These are phyloP conservation scores for Erodium trifolium DNA, from an alignment of 441 rosid genomes.

Conservation along the genomic window DNA sequence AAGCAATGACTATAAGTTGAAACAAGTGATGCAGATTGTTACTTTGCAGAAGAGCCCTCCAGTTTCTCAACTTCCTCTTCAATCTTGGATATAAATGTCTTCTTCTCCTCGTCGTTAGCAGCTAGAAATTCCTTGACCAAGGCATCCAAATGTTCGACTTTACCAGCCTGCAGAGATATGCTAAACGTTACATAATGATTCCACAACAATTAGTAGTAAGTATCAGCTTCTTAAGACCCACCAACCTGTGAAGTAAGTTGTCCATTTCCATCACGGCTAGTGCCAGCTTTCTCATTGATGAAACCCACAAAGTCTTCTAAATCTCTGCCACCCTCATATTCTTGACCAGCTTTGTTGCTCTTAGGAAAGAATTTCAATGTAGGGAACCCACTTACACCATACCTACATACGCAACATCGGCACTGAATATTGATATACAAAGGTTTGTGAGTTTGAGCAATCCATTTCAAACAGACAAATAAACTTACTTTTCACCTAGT, in stretches of 20 bases:
- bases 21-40: not conserved
- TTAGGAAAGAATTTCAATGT: conserved; percentile 84
- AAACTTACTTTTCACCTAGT: conserved; percentile 69
- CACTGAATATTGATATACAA: conserved; percentile 11
- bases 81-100: conserved; percentile 45
- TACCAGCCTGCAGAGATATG: conserved; percentile 59
- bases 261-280: conserved; percentile 80
- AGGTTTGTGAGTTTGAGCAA: not conserved
- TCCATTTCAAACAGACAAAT: not conserved
- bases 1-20: too few relatives aligned
- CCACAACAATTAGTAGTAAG: conserved; percentile 3
- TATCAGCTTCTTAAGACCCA: not conserved
- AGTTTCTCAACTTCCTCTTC: conserved; percentile 74
- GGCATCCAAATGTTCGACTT: conserved; percentile 60
- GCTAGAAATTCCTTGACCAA: conserved; percentile 76
- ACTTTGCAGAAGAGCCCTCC: conserved; percentile 62
- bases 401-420: conserved; percentile 34
- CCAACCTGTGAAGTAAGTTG: conserved; percentile 67
- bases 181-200: not conserved
- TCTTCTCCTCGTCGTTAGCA: conserved; percentile 67
- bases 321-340: conserved; percentile 80
- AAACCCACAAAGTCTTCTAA: conserved; percentile 74
- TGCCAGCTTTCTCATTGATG: conserved; percentile 70
- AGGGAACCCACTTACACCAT: conserved; percentile 86
- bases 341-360: conserved; percentile 86